Percentiles rank a stretch among this genome's conserved stretches.
These are phyloP conservation scores for Pseudogymnoascus sp. DNA, from an alignment of 2,329 filamentous ascomycete species.

Conservation along the genomic window DNA sequence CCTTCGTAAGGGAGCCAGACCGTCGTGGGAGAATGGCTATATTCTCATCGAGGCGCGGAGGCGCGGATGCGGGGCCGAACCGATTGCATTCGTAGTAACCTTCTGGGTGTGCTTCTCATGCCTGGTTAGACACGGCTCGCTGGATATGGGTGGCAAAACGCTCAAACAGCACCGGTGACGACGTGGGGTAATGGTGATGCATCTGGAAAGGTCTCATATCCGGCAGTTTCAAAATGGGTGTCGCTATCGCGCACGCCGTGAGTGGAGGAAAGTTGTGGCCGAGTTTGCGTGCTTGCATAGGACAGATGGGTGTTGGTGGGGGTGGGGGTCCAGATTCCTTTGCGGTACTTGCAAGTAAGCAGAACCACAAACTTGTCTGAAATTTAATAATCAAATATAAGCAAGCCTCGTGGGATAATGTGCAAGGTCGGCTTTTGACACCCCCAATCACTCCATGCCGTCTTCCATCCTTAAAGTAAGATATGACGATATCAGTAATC, in stretches of 20 bases:
- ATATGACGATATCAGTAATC: background rate
- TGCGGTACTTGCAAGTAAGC: background rate
- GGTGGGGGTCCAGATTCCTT: background rate
- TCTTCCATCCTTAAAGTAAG: background rate
- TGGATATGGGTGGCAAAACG: background rate
- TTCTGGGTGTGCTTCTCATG: background rate
- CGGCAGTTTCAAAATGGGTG: background rate
- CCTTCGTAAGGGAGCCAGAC: no score
- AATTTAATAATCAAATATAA: background rate
- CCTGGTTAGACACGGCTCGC: background rate
- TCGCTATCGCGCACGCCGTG: slow-evolving; percentile 1
- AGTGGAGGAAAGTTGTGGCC: slow-evolving; percentile 7
- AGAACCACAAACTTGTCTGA: background rate
- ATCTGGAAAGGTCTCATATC: background rate
- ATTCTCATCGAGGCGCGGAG: background rate
- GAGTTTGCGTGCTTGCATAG: background rate
- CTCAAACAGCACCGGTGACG: background rate
- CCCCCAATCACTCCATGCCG: background rate
- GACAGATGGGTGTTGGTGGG: background rate
- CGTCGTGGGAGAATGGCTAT: background rate
- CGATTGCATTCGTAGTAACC: background rate
- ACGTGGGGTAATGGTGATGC: background rate
- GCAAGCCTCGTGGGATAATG: background rate
- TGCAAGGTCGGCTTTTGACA: background rate
- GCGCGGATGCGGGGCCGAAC: background rate